Conservation (phyloP, 116 monocot genomes). For the Dioscorea cayenensis region DNA sequence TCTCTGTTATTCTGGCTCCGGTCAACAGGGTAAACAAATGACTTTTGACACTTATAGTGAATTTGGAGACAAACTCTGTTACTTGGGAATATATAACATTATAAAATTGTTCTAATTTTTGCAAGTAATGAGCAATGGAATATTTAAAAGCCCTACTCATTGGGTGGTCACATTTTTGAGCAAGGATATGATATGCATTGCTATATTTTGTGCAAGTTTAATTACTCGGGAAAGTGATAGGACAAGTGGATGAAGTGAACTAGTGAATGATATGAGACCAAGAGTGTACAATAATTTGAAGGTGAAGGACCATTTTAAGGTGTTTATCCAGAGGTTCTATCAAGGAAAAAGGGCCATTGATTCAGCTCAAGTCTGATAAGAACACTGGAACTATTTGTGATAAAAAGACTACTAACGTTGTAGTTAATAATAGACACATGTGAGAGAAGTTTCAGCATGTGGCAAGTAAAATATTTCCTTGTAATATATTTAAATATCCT, state of each 20-base stretch:
- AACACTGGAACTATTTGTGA: too few relatives aligned
- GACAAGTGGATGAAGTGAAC: conserved; percentile 11
- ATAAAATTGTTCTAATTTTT: background rate
- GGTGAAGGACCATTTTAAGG: conserved; percentile 19
- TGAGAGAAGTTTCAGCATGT: too few relatives aligned
- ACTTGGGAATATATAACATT: too few relatives aligned
- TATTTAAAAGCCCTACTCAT: conserved; percentile 43
- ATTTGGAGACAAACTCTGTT: too few relatives aligned
- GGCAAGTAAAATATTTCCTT: too few relatives aligned
- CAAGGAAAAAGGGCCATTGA: conserved; percentile 21
- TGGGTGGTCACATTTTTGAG: conserved; percentile 27
- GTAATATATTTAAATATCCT: too few relatives aligned
- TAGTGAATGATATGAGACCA: conserved; percentile 26
- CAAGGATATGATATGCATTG: conserved; percentile 35
- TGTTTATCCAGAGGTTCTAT: conserved; percentile 11
- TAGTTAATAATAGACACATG: too few relatives aligned
- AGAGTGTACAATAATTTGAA: conserved; percentile 29
- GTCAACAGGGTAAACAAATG: too few relatives aligned
- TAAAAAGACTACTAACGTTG: too few relatives aligned
- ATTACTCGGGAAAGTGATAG: conserved; percentile 22
- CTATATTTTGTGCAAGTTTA: conserved; percentile 21
- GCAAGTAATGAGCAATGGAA: conserved; percentile 52
- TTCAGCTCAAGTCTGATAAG: conserved; percentile 13
- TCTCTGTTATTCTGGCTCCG: too few relatives aligned
- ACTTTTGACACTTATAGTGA: too few relatives aligned